A percentile compares a stretch with the other conserved stretches of the same genome.
Conservation (phyloP, 495 filamentous ascomycete species). For the Aspergillus mulundensis region DNA sequence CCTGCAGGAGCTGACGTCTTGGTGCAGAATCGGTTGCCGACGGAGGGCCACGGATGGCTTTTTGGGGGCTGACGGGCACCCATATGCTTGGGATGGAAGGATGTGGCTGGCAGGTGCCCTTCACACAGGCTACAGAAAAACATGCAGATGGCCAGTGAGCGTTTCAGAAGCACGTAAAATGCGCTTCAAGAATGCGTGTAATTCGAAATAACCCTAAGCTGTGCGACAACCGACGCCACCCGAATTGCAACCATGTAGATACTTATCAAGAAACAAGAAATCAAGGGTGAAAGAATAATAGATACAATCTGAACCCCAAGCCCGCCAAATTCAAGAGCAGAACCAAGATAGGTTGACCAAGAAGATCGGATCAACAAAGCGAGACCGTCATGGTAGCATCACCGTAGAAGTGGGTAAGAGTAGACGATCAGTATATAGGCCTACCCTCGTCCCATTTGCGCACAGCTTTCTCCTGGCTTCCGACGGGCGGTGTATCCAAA, state of each 20-base stretch:
- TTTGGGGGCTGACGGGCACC: background rate
- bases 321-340: background rate
- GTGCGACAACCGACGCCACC: background rate
- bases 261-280: background rate
- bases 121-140: background rate
- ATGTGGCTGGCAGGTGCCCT: background rate
- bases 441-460: slow-evolving; percentile 61
- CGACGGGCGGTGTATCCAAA: slow-evolving; percentile 15
- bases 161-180: background rate
- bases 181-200: background rate
- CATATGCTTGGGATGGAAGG: background rate
- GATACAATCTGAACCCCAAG: background rate
- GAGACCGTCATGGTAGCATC: slow-evolving; percentile 13
- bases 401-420: background rate
- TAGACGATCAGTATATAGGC: slow-evolving; percentile 54
- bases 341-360: background rate
- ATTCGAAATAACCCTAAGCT: background rate
- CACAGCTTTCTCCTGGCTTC: slow-evolving; percentile 30
- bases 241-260: background rate
- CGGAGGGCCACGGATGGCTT: background rate
- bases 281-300: background rate
- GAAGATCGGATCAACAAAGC: background rate
- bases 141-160: background rate
- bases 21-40: background rate
- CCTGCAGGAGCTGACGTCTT: background rate